Conservation (phyloP, 257 asterid species). For the Ehretia macrophylla region DNA sequence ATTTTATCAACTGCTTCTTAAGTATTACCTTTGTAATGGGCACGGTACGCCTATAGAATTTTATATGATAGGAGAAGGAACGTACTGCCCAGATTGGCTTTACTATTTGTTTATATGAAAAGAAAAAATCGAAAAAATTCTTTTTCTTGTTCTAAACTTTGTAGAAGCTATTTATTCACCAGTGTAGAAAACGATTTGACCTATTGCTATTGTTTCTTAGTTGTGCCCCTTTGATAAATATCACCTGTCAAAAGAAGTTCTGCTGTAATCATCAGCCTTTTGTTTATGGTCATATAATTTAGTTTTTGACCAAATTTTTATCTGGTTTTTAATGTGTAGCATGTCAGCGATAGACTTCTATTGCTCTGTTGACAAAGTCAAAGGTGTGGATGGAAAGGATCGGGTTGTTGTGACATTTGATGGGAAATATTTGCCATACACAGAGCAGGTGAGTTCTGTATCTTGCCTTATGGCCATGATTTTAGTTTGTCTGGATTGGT, state of each 20-base stretch:
- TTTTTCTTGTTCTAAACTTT: no score
- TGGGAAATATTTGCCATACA: constrained; percentile 80
- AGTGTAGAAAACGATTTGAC: no score
- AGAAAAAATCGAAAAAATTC: no score
- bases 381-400: constrained; percentile 90
- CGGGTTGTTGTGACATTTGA: constrained; percentile 85
- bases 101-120: no score
- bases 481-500: background rate
- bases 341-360: constrained; percentile 98
- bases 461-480: background rate
- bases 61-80: no score
- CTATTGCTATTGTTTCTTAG: no score
- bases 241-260: no score
- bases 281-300: background rate
- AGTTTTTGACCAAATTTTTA: constrained; percentile 9
- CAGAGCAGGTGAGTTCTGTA: constrained; percentile 66
- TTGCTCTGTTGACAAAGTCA: constrained; percentile 90
- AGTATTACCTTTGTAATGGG: no score
- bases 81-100: no score
- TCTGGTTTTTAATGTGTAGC: constrained; percentile 33
- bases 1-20: no score
- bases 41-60: no score
- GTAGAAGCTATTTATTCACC: no score
- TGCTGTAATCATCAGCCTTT: background rate
- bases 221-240: background rate